A percentile compares a stretch with the other conserved stretches of the same genome.
These are phyloP conservation scores for Linum lewisii DNA, from an alignment of 345 rosid species.

Conservation along the genomic window DNA sequence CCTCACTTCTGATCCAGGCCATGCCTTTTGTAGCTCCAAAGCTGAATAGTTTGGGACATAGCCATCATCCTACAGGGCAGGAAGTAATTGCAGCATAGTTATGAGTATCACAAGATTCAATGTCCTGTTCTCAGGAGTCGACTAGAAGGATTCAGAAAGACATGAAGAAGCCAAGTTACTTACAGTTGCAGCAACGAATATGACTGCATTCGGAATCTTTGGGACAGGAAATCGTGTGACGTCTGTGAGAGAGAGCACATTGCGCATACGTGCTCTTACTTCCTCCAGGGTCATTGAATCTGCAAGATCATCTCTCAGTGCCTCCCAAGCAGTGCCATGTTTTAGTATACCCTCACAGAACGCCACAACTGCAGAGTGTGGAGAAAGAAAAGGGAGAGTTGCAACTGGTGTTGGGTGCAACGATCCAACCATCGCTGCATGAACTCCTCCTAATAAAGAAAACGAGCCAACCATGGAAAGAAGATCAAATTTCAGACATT, in stretches of 20 bases:
- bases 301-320: conserved; percentile 82
- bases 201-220: conserved; percentile 69
- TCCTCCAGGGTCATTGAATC: conserved; percentile 83
- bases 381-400: conserved; percentile 92
- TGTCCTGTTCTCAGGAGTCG: too few relatives aligned
- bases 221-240: conserved; percentile 97
- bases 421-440: conserved; percentile 99
- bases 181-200: conserved; percentile 96
- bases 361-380: conserved; percentile 98
- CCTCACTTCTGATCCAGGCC: conserved; percentile 99
- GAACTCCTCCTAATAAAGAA: conserved; percentile 71
- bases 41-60: conserved; percentile 94
- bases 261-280: conserved; percentile 86
- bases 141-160: too few relatives aligned
- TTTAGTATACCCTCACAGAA: conserved; percentile 93
- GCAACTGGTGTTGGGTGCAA: conserved; percentile 95
- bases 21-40: conserved; percentile 89
- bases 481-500: too few relatives aligned
- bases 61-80: conserved; percentile 69
- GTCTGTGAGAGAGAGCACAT: conserved; percentile 90
- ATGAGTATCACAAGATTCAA: not conserved
- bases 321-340: conserved; percentile 98
- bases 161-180: conserved; percentile 32
- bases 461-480: conserved; percentile 14
- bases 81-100: not conserved